A percentile compares a stretch with the other conserved stretches of the same genome.
These are phyloP conservation scores for Parmelia sp. DNA, from an alignment of 495 filamentous ascomycete species.

Conservation along the genomic window DNA sequence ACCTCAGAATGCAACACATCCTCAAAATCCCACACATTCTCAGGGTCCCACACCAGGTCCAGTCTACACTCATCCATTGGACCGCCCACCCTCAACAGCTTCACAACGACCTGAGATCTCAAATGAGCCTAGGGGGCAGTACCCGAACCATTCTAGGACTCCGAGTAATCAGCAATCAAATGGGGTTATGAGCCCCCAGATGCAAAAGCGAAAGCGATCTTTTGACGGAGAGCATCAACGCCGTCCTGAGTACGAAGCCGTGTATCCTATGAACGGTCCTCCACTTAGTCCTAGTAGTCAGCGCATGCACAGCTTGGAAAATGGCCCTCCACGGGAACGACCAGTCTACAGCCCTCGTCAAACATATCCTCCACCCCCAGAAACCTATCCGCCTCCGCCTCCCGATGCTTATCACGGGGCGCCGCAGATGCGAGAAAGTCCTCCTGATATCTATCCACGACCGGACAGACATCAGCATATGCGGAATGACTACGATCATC, in stretches of 20 bases:
- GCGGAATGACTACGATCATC: conserved; percentile 28
- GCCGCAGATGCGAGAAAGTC: conserved; percentile 19
- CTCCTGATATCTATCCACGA: conserved; percentile 24
- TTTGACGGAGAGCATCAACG: conserved; percentile 18
- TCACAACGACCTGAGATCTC: conserved; percentile 11
- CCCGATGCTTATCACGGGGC: conserved; percentile 22
- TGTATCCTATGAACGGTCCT: conserved; percentile 20
- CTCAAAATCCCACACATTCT: conserved; percentile 10
- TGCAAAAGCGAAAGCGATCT: conserved; percentile 27
- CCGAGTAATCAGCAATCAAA: conserved; percentile 19
- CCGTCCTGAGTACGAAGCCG: conserved; percentile 17
- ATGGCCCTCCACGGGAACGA: conserved; percentile 28
- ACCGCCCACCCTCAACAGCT: conserved; percentile 9
- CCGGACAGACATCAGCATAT: conserved; percentile 22
- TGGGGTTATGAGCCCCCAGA: conserved; percentile 20
- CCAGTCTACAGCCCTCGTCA: conserved; percentile 24
- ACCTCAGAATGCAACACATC: conserved; percentile 9
- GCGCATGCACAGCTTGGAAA: conserved; percentile 22
- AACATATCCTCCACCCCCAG: conserved; percentile 24
- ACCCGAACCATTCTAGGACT: conserved; percentile 15
- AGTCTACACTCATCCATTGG: conserved; percentile 10
- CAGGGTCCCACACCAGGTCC: conserved; percentile 17
- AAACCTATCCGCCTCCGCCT: conserved; percentile 20
- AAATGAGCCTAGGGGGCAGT: conserved; percentile 11
- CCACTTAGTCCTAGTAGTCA: conserved; percentile 21